Evolutionary conservation across 768 basidiomycete species (phyloP).

Genomic region (Mycena haematopus): DNA sequence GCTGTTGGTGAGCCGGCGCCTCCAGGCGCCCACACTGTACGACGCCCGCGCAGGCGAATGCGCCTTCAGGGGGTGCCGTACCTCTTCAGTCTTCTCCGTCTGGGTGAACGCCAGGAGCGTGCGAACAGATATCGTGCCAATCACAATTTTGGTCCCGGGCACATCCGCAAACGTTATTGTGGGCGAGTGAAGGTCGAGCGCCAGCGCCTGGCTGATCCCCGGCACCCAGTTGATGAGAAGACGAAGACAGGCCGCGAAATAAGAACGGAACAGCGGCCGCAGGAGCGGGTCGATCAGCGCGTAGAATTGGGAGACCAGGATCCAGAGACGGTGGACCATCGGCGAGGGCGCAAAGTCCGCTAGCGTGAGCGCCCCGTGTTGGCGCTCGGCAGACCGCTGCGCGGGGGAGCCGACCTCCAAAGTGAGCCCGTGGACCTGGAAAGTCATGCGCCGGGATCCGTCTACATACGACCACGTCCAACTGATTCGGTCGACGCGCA

Average conservation of each 20-base stretch:
- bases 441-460: conserved; percentile 60
- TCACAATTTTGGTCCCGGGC: conserved; percentile 58
- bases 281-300: conserved; percentile 60
- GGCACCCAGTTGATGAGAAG: conserved; percentile 70
- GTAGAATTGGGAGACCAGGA: conserved; percentile 48
- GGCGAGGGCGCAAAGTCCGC: conserved; percentile 55
- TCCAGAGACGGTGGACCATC: conserved; percentile 48
- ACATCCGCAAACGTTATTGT: conserved; percentile 57
- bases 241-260: conserved; percentile 60
- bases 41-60: conserved; percentile 35
- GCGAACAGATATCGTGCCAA: conserved; percentile 58
- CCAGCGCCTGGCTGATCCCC: conserved; percentile 67
- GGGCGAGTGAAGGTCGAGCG: conserved; percentile 68
- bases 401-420: conserved; percentile 49
- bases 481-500: conserved; percentile 73
- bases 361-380: conserved; percentile 44
- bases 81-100: conserved; percentile 45
- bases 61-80: conserved; percentile 31
- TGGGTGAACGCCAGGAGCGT: conserved; percentile 62
- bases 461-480: conserved; percentile 60
- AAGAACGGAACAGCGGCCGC: conserved; percentile 64
- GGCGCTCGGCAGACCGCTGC: conserved; percentile 5
- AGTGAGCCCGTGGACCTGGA: conserved; percentile 67
- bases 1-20: conserved; percentile 62
- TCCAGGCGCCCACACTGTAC: conserved; percentile 69